phyloP scores from a whole-genome alignment of 2,329 filamentous ascomycete species.

The Aspergillus sclerotialis region DNA sequence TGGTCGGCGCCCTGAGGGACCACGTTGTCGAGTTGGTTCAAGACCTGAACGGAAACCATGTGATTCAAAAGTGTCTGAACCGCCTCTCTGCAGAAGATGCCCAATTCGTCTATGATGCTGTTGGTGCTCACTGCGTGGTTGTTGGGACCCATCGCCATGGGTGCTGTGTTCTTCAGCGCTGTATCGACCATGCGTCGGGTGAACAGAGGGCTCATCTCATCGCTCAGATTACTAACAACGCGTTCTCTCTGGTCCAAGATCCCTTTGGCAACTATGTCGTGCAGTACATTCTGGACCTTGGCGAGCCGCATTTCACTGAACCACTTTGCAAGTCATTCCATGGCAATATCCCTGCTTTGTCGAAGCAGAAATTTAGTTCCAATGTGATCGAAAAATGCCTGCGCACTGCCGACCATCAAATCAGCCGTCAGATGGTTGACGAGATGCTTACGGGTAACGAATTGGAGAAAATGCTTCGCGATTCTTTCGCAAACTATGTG shows the following conservation, averaged over 20 bases:
- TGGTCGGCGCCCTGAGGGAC: conserved; percentile 74
- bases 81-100: conserved; percentile 78
- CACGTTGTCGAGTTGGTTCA: conserved; percentile 93
- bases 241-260: conserved; percentile 86
- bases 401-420: conserved; percentile 68
- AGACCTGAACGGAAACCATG: conserved; percentile 96
- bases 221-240: conserved; percentile 76
- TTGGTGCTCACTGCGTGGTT: conserved; percentile 75
- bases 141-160: conserved; percentile 97
- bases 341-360: conserved; percentile 63
- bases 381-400: conserved; percentile 98
- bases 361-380: conserved; percentile 97
- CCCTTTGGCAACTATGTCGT: conserved; percentile 98
- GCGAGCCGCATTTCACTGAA: conserved; percentile 79
- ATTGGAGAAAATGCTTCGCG: conserved; percentile 81
- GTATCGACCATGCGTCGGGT: conserved; percentile 92
- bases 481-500: conserved; percentile 95
- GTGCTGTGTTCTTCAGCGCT: conserved; percentile 95
- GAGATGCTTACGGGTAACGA: conserved; percentile 70
- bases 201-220: conserved; percentile 84
- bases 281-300: conserved; percentile 95
- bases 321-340: conserved; percentile 77
- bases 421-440: conserved; percentile 73
- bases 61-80: conserved; percentile 98
- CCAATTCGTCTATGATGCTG: conserved; percentile 94